Evolutionary conservation across 2,329 filamentous ascomycete species (phyloP).

Genomic region (Ciborinia camelliae): DNA sequence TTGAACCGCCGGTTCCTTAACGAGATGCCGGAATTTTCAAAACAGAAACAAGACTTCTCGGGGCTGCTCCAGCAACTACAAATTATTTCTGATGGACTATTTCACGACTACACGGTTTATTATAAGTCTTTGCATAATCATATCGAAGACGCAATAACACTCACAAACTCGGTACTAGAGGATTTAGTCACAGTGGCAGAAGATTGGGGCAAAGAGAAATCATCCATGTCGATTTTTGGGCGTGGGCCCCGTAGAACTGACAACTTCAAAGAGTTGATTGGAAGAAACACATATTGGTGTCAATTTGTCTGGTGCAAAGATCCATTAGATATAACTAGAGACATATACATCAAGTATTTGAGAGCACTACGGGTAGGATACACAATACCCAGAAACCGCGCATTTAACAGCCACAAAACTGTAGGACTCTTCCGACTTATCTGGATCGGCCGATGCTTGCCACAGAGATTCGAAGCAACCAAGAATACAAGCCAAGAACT

Average conservation of each 20-base stretch:
- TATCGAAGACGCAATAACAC: not conserved
- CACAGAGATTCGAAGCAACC: not conserved
- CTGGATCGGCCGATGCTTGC: not conserved
- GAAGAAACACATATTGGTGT: not conserved
- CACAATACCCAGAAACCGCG: no score
- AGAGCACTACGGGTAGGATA: not conserved
- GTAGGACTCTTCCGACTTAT: not conserved
- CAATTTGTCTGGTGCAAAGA: accelerated
- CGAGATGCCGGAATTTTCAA: not conserved
- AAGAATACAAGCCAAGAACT: not conserved
- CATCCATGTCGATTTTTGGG: not conserved
- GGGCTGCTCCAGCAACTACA: not conserved
- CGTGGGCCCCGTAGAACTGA: not conserved
- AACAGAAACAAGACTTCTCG: not conserved
- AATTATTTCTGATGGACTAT: not conserved
- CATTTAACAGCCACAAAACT: no score
- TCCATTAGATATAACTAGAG: not conserved
- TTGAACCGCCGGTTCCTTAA: not conserved
- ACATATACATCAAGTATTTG: not conserved
- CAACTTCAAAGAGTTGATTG: not conserved
- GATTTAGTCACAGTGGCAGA: not conserved
- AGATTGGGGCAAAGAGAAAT: no score
- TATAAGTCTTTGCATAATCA: not conserved
- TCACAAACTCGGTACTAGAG: not conserved
- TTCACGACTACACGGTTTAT: not conserved